These are phyloP conservation scores for Hymenoscyphus repandus DNA, from an alignment of 2,329 filamentous ascomycete species.

Conservation along the genomic window DNA sequence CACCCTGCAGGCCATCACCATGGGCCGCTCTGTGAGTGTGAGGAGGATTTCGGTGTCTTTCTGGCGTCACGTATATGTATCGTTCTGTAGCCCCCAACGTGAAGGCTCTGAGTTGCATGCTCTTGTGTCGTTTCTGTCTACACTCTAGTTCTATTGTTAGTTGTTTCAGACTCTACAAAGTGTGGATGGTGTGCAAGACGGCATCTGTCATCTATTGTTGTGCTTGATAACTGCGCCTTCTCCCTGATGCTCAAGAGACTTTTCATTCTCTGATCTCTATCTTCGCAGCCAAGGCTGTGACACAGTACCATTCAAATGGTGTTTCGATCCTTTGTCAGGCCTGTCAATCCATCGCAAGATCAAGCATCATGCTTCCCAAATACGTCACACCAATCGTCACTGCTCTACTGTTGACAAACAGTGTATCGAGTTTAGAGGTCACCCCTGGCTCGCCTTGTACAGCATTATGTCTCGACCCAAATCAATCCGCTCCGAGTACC, in stretches of 20 bases:
- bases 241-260: background rate
- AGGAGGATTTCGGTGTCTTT: background rate
- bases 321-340: background rate
- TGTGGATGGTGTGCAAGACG: background rate
- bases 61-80: background rate
- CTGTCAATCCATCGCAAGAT: background rate
- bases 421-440: slow-evolving; percentile 37
- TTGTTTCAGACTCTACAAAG: background rate
- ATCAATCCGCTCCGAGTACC: slow-evolving; percentile 37
- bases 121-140: background rate
- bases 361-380: slow-evolving; percentile 5
- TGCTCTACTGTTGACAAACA: slow-evolving; percentile 2
- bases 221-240: background rate
- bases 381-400: background rate
- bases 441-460: slow-evolving; percentile 48
- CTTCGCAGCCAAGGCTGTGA: background rate
- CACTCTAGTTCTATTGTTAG: background rate
- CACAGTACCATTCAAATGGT: slow-evolving; percentile 4
- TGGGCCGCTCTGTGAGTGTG: no score
- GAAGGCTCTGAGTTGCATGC: background rate
- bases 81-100: no score
- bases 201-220: background rate
- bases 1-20: no score
- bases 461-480: slow-evolving; percentile 39
- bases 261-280: background rate